A percentile compares a stretch with the other conserved stretches of the same genome.
Evolutionary conservation across 257 asterid species (phyloP).

Genomic region (Asclepias syriaca): DNA sequence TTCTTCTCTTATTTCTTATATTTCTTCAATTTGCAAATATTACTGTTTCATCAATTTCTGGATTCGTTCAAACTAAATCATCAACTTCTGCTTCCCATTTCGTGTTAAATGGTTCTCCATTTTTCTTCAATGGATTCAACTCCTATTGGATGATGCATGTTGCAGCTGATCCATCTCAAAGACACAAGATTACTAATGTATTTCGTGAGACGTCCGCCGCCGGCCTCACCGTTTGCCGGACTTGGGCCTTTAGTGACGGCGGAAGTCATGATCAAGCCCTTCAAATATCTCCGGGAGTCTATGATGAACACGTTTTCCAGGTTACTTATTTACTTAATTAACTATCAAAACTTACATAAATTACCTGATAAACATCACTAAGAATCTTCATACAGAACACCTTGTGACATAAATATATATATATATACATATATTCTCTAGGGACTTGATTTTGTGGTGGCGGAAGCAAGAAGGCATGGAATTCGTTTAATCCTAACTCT

Average conservation of each 20-base stretch:
- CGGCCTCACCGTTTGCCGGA: conserved; percentile 46
- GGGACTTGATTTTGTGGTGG: conserved; percentile 55
- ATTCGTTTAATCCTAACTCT: conserved; percentile 39
- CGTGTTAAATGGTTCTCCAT: conserved; percentile 23
- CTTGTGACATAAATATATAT: no score
- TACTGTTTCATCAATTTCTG: background rate
- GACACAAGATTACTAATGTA: conserved; percentile 37
- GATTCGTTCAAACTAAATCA: conserved; percentile 28
- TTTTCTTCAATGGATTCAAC: conserved; percentile 47
- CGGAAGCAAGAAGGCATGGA: conserved; percentile 36
- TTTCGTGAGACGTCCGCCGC: conserved; percentile 35
- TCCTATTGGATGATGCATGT: conserved; percentile 55
- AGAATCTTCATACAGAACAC: no score
- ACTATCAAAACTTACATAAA: no score
- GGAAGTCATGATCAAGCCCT: conserved; percentile 25
- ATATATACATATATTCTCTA: background rate
- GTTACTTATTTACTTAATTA: background rate
- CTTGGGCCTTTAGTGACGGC: conserved; percentile 49
- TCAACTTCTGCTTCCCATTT: conserved; percentile 15
- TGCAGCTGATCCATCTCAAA: conserved; percentile 35
- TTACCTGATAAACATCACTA: no score
- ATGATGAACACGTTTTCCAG: conserved; percentile 41
- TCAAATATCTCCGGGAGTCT: conserved; percentile 46
- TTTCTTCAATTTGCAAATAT: background rate
- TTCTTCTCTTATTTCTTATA: background rate